These are phyloP conservation scores for Monosporascus ibericus DNA, from an alignment of 2,329 filamentous ascomycete genomes.

Conservation along the genomic window DNA sequence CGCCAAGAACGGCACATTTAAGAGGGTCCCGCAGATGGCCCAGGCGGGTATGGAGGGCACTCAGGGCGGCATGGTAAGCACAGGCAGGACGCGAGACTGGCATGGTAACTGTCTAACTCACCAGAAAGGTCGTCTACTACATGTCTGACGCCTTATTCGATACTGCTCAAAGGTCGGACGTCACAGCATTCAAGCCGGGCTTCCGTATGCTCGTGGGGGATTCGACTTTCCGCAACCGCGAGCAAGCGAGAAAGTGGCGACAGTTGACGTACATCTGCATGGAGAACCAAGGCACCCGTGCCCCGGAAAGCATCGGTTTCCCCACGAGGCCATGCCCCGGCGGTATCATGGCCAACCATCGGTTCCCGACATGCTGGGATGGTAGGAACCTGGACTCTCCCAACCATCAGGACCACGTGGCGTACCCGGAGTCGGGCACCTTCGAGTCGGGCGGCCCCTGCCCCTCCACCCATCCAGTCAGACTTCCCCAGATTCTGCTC, in stretches of 20 bases:
- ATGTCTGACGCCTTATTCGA: conserved; percentile 34
- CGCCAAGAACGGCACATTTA: conserved; percentile 24
- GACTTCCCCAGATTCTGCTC: conserved; percentile 41
- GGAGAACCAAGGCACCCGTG: conserved; percentile 41
- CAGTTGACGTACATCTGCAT: conserved; percentile 34
- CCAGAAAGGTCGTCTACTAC: conserved; percentile 40
- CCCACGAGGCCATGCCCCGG: conserved; percentile 34
- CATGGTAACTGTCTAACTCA: conserved; percentile 26
- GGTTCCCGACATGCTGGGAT: conserved; percentile 50
- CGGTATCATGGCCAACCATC: conserved; percentile 40
- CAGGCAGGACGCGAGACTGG: background rate
- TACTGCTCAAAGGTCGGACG: conserved; percentile 32
- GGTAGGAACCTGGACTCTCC: conserved; percentile 41
- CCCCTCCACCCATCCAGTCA: conserved; percentile 29
- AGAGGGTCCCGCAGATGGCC: conserved; percentile 35
- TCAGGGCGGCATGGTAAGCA: conserved; percentile 32
- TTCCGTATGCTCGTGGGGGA: conserved; percentile 45
- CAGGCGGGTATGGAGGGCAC: conserved; percentile 46
- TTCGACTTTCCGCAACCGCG: conserved; percentile 30
- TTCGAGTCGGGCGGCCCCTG: conserved; percentile 31
- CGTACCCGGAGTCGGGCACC: conserved; percentile 38
- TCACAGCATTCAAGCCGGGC: conserved; percentile 40
- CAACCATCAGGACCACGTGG: conserved; percentile 45
- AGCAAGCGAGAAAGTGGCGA: conserved; percentile 31
- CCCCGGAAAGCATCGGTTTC: conserved; percentile 14